Percentiles rank a stretch among this genome's conserved stretches.
Evolutionary conservation across 2,329 filamentous ascomycete genomes (phyloP).

Genomic region (Colletotrichum chlorophyti): DNA sequence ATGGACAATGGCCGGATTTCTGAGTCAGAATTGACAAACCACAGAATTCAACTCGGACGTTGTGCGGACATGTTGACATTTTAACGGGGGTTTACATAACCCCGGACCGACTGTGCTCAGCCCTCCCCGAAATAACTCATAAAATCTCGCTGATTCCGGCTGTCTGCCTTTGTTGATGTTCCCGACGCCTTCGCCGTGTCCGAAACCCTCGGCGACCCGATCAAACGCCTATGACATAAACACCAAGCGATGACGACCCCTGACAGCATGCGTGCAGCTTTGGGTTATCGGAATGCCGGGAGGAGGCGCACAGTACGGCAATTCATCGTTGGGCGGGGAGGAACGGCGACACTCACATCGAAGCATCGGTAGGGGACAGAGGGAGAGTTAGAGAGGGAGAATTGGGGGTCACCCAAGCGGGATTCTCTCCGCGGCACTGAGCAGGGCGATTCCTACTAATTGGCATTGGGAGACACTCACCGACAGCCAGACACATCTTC

Average conservation of each 20-base stretch:
- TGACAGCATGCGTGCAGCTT: slow-evolving; percentile 15
- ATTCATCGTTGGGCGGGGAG: too few species aligned
- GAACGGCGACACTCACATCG: too few species aligned
- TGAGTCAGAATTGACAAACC: slow-evolving; percentile 27
- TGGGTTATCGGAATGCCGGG: background rate
- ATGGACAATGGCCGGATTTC: slow-evolving; percentile 13
- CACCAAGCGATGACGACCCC: background rate
- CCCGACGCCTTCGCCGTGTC: slow-evolving; percentile 17
- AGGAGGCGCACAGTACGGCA: slow-evolving; percentile 15
- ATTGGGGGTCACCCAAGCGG: background rate
- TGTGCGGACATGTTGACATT: slow-evolving; percentile 18
- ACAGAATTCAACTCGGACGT: slow-evolving; percentile 12
- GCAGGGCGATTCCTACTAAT: too few species aligned
- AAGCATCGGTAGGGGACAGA: too few species aligned
- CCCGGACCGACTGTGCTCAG: slow-evolving; percentile 17
- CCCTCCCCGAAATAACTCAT: slow-evolving; percentile 24
- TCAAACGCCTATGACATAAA: slow-evolving; percentile 19
- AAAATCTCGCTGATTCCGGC: slow-evolving; percentile 27
- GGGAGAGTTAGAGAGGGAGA: slow-evolving; percentile 1
- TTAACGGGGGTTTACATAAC: slow-evolving; percentile 13
- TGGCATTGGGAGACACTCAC: background rate
- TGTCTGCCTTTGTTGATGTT: slow-evolving; percentile 18
- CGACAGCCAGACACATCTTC: background rate
- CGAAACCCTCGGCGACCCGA: slow-evolving; percentile 21
- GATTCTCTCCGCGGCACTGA: too few species aligned